These are phyloP conservation scores for Fusarium caatingaense DNA, from an alignment of 2,329 filamentous ascomycete species.

Conservation along the genomic window DNA sequence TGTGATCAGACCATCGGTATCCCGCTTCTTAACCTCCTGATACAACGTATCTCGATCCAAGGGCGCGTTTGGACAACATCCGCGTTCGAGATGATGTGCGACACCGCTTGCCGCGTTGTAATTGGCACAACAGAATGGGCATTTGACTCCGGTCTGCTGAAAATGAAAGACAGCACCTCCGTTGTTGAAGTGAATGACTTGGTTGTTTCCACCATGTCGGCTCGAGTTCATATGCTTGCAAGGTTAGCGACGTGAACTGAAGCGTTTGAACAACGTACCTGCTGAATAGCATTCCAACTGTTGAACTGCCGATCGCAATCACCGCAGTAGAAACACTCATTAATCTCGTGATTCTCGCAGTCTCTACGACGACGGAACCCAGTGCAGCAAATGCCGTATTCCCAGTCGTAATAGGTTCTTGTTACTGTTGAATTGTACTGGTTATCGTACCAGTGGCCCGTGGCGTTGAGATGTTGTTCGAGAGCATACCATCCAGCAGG, in stretches of 20 bases:
- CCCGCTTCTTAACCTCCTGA: constrained; percentile 56
- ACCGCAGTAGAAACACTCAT: constrained; percentile 48
- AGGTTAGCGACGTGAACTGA: background rate
- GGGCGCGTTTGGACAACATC: constrained; percentile 60
- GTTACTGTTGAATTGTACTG: background rate
- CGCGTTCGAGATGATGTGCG: constrained; percentile 66
- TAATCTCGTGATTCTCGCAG: constrained; percentile 42
- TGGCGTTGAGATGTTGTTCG: constrained; percentile 43
- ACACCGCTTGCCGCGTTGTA: constrained; percentile 66
- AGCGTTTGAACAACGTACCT: background rate
- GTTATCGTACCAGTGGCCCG: constrained; percentile 20
- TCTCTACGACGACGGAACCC: constrained; percentile 30
- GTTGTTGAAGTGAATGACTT: background rate
- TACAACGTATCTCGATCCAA: constrained; percentile 63
- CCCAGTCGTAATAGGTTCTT: constrained; percentile 28
- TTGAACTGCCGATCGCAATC: constrained; percentile 18
- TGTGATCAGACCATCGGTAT: constrained; percentile 62
- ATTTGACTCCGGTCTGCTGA: constrained; percentile 48
- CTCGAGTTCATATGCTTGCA: constrained; percentile 1
- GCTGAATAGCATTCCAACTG: background rate
- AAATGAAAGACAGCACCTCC: background rate
- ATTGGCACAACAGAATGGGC: constrained; percentile 64
- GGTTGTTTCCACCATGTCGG: background rate
- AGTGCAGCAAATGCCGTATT: constrained; percentile 44
- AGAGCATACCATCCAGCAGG: constrained; percentile 35